Evolutionary conservation across 306 rosid species (phyloP), one percentile per base, ranked within the genome.

Genomic region (Myrica gale): DNA sequence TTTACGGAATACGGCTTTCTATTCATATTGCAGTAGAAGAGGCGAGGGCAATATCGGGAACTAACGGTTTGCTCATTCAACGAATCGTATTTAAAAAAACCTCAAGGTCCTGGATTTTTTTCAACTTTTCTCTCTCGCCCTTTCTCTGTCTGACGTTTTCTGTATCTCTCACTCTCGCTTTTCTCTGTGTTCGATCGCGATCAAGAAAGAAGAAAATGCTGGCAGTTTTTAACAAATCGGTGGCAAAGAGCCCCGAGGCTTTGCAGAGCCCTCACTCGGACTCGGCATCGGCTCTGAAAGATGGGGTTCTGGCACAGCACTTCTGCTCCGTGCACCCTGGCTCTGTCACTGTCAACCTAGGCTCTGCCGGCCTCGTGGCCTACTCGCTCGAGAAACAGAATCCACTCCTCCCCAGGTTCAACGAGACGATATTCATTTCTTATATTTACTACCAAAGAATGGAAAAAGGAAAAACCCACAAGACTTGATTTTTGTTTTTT

Each of bases 331-430:
- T 74, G 16, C 85, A 92, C 60, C 86, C 99, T 75, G 87, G 76
- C 23, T 74, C 98, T 1, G 97, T 92, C 82, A 74, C 87, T 79
- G 84, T 92, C 81, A 90, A 88, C 72, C 89, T 95, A 51, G 96
- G 89, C 45, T 57, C 98, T 4, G 76, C 91, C 0, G 97, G 91
- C 69, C 55, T 83, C 77, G 1, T 96, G 58, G 89, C 90, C 1
- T 96, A 89, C 75, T 88, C 97, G 62, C 82, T 78, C 72, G 72
- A 89, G 7, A 88, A 47, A 41, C 93, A 95, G 81, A 92, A 87
- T 81, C 97, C 96, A 9, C 80, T 92, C 13, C 92, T 96, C 43
- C 98, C 98, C n/a, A 92, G 97, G 99, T 95, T 44, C 68, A 20
- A 8, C 50, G 7, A 41, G 26, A 8, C 1, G 10, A 65, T 13